Evolutionary conservation across 2,329 filamentous ascomycete species (phyloP).

Genomic region (Alternaria consortialis): DNA sequence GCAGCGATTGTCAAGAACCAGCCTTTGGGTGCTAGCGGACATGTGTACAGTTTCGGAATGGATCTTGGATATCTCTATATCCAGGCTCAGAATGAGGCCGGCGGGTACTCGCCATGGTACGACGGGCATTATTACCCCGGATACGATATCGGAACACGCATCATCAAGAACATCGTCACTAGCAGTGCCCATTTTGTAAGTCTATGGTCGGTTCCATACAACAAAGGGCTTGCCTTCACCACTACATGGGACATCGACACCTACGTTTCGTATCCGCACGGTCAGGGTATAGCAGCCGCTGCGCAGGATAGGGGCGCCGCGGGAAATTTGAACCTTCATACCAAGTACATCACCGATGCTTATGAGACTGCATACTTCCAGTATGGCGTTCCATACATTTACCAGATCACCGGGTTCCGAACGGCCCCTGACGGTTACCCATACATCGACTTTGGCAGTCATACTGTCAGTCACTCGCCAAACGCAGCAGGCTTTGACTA

Average conservation of each 20-base stretch:
- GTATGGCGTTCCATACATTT: conserved; percentile 16
- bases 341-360: conserved; percentile 16
- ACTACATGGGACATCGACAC: conserved; percentile 19
- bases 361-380: conserved; percentile 19
- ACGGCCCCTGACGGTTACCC: conserved; percentile 12
- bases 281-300: conserved; percentile 16
- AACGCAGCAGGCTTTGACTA: conserved; percentile 12
- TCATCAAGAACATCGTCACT: conserved; percentile 18
- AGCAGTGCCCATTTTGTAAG: conserved; percentile 11
- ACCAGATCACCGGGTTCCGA: conserved; percentile 16
- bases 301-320: conserved; percentile 15
- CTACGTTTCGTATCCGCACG: conserved; percentile 17
- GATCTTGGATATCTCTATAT: conserved; percentile 12
- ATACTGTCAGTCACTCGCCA: conserved; percentile 18
- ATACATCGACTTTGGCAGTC: conserved; percentile 16
- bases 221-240: conserved; percentile 17
- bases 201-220: conserved; percentile 17
- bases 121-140: conserved; percentile 18
- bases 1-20: conserved; percentile 15
- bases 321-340: conserved; percentile 17
- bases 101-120: conserved; percentile 15
- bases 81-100: conserved; percentile 8
- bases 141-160: conserved; percentile 16
- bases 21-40: conserved; percentile 8
- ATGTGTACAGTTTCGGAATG: conserved; percentile 19